phyloP scores from a whole-genome alignment of 2,329 filamentous ascomycete species.

The Verticillium zaregamsianum region DNA sequence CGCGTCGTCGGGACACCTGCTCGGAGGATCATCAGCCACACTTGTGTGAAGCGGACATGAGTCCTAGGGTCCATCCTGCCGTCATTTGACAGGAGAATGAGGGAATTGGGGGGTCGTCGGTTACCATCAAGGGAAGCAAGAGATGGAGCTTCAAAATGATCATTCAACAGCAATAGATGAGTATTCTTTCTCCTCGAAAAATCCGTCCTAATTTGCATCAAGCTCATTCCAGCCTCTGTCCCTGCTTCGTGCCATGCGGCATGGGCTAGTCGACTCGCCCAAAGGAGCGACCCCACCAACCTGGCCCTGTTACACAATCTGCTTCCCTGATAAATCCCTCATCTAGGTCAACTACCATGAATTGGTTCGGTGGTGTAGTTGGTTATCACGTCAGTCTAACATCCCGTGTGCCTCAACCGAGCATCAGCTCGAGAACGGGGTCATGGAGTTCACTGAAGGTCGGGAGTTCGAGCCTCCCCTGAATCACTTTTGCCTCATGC shows the following conservation, averaged over 20 bases:
- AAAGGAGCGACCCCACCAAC: background rate
- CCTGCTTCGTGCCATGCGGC: background rate
- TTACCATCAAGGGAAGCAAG: too few species aligned
- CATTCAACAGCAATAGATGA: background rate
- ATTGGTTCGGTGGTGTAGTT: background rate
- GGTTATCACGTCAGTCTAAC: background rate
- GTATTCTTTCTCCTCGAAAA: background rate
- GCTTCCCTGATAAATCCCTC: background rate
- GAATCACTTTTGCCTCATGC: background rate
- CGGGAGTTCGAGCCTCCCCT: conserved; percentile 3
- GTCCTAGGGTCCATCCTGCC: background rate
- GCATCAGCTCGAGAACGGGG: background rate
- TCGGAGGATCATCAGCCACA: conserved; percentile 3
- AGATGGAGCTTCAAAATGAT: background rate
- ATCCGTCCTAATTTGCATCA: background rate
- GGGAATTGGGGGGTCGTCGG: background rate
- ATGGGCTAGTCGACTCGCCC: background rate
- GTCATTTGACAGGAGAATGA: background rate
- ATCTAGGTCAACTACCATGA: background rate
- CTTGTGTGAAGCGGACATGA: background rate
- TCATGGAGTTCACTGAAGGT: background rate
- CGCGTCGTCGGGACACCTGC: background rate
- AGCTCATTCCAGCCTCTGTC: background rate
- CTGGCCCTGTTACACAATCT: background rate
- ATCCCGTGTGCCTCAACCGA: background rate